Evolutionary conservation across 164 flowering plant species (phyloP).

Genomic region (Sextonia rubra): DNA sequence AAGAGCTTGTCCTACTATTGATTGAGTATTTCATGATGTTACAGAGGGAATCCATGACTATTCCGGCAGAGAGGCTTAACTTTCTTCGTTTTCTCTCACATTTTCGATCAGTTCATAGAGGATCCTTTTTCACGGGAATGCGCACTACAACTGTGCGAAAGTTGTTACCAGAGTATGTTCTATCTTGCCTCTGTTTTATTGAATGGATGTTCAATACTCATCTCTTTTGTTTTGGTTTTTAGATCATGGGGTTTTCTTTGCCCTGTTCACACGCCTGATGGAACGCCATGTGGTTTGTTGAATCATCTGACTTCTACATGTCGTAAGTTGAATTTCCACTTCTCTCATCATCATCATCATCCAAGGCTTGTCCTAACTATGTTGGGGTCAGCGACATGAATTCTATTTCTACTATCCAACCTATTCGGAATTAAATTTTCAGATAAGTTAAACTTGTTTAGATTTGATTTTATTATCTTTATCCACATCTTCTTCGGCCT

Average conservation of each 20-base stretch:
- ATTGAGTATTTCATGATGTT: slow-evolving; percentile 9
- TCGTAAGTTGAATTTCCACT: slow-evolving; percentile 45
- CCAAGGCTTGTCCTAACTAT: no score
- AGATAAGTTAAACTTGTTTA: no score
- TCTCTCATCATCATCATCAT: no score
- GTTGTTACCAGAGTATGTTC: slow-evolving; percentile 92
- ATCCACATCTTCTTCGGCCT: no score
- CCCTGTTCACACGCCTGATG: slow-evolving; percentile 99
- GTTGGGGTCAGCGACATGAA: no score
- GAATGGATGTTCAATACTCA: neutral
- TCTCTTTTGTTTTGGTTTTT: slow-evolving; percentile 9
- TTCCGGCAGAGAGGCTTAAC: slow-evolving; percentile 88
- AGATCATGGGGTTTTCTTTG: slow-evolving; percentile 98
- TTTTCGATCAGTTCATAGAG: slow-evolving; percentile 96
- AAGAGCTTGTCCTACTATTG: neutral
- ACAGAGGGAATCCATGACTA: slow-evolving; percentile 75
- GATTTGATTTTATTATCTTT: no score
- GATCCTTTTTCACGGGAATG: slow-evolving; percentile 82
- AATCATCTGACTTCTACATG: slow-evolving; percentile 79
- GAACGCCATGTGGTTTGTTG: slow-evolving; percentile 91
- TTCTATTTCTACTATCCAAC: no score
- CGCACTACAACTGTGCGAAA: slow-evolving; percentile 95
- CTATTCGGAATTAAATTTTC: no score
- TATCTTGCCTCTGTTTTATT: neutral
- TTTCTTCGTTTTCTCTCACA: slow-evolving; percentile 84